A percentile compares a stretch with the other conserved stretches of the same genome.
Evolutionary conservation across 768 basidiomycete genomes (phyloP).

Genomic region (Leucosporidium scottii): DNA sequence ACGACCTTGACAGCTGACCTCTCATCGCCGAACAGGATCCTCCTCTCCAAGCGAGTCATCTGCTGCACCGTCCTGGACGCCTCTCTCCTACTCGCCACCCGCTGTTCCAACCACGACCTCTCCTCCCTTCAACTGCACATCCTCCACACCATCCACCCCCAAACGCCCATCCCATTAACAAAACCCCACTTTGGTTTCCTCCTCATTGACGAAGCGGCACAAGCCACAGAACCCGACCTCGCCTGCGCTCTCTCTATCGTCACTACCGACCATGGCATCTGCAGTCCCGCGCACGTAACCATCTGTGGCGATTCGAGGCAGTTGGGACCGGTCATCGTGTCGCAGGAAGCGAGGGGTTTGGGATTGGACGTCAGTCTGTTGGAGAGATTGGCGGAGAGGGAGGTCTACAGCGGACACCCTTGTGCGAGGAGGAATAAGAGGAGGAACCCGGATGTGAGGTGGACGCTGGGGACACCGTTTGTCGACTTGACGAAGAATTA

Average conservation of each 20-base stretch:
- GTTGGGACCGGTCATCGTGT: constrained; percentile 41
- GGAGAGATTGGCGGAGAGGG: constrained; percentile 36
- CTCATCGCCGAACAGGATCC: constrained; percentile 4
- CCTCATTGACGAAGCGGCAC: constrained; percentile 44
- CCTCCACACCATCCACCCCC: constrained; percentile 26
- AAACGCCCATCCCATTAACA: neutral
- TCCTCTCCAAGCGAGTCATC: constrained; percentile 40
- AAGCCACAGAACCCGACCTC: constrained; percentile 42
- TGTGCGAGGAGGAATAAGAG: constrained; percentile 5
- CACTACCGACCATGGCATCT: constrained; percentile 1
- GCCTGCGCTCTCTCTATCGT: constrained; percentile 37
- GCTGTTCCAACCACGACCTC: constrained; percentile 38
- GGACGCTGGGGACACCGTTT: constrained; percentile 24
- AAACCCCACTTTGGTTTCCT: constrained; percentile 43
- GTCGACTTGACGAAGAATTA: constrained; percentile 40
- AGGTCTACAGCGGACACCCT: constrained; percentile 7
- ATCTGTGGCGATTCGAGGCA: constrained; percentile 43
- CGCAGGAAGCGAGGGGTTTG: constrained; percentile 34
- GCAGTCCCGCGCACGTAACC: constrained; percentile 34
- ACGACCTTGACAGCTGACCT: neutral
- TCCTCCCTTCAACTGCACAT: constrained; percentile 33
- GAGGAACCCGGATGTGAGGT: neutral
- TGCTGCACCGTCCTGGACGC: constrained; percentile 40
- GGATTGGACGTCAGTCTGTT: constrained; percentile 42
- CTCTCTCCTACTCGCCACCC: constrained; percentile 36